phyloP scores from a whole-genome alignment of 768 basidiomycete species.

The Lactifluus pinguis region DNA sequence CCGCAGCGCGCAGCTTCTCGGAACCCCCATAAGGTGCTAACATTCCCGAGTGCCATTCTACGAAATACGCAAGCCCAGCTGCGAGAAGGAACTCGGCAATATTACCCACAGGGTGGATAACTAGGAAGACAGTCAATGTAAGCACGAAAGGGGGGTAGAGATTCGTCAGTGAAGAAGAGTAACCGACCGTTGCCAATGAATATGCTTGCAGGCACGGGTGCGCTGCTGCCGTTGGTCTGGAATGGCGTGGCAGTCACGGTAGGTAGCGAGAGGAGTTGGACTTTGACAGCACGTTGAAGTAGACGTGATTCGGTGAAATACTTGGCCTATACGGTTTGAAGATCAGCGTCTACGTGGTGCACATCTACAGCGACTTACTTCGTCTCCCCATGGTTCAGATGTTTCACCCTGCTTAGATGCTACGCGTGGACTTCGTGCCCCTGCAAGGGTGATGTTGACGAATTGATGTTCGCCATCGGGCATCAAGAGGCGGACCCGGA shows the following conservation, averaged over 20 bases:
- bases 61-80: conserved; percentile 79
- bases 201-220: conserved; percentile 64
- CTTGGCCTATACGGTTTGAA: conserved; percentile 50
- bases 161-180: not conserved
- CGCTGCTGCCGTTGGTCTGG: conserved; percentile 46
- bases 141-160: not conserved
- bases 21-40: conserved; percentile 76
- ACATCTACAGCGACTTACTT: conserved; percentile 40
- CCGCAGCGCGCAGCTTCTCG: conserved; percentile 80
- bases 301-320: conserved; percentile 89
- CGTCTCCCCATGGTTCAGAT: conserved; percentile 83
- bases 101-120: conserved; percentile 88
- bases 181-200: conserved; percentile 79
- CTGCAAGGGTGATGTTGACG: conserved; percentile 76
- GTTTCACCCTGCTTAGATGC: conserved; percentile 66
- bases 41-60: conserved; percentile 98
- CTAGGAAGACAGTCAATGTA: conserved; percentile 27
- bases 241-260: conserved; percentile 74
- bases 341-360: not conserved
- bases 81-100: conserved; percentile 84
- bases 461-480: conserved; percentile 87
- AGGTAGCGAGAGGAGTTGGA: conserved; percentile 73
- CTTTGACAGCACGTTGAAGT: conserved; percentile 69
- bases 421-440: conserved; percentile 65
- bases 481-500: conserved; percentile 82